These are phyloP conservation scores for Phytophthora colocasiae DNA, from an alignment of 352 stramenopile species.

Conservation along the genomic window DNA sequence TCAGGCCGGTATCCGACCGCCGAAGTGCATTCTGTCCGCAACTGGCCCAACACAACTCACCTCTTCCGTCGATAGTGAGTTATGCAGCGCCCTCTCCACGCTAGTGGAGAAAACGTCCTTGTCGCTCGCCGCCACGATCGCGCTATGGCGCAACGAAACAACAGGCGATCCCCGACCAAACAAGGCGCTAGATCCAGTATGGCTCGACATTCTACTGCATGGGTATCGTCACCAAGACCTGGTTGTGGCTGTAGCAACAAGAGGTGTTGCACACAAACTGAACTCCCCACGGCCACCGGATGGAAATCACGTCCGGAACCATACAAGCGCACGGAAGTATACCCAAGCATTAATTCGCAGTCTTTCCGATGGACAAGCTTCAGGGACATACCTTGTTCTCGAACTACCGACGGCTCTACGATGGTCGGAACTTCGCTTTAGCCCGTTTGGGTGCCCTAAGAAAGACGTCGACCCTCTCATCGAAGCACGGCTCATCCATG, in stretches of 20 bases:
- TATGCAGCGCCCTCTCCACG: neutral
- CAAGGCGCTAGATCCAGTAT: conserved; percentile 1
- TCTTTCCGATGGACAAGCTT: no score
- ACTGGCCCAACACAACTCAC: neutral
- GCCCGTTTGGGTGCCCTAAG: no score
- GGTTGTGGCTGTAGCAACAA: neutral
- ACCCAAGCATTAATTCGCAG: no score
- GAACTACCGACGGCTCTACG: no score
- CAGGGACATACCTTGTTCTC: no score
- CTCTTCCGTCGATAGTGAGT: neutral
- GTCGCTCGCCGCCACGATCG: neutral
- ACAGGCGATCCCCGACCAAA: neutral
- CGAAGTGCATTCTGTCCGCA: neutral
- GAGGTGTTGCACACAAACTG: neutral
- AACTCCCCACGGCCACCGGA: neutral
- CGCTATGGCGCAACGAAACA: conserved; percentile 1
- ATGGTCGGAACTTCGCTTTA: no score
- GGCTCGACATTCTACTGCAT: conserved; percentile 6
- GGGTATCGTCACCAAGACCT: neutral
- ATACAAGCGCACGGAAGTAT: no score
- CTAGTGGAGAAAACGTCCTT: neutral
- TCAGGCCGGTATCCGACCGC: neutral
- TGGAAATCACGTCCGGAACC: no score
- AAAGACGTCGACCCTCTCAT: no score
- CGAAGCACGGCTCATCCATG: no score